Evolutionary conservation across 331 rosid genomes (phyloP), one percentile per base, ranked within the genome.

Genomic region (Saraca asoca): DNA sequence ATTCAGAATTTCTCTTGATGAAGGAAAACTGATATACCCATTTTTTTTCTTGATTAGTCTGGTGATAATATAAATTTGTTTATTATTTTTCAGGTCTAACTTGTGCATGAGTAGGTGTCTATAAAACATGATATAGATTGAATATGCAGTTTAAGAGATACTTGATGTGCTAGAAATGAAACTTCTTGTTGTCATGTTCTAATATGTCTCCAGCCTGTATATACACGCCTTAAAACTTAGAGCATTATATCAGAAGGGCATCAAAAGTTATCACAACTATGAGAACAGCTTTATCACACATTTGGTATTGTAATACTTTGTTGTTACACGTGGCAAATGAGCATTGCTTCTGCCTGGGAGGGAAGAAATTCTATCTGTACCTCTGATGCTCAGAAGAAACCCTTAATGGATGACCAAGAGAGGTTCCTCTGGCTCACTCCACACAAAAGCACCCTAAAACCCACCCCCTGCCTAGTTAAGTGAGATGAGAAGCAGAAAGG

Each of bases 1-100:
- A 11, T 67, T 53, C 33, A n/a, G 9, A 48, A 61, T 63, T 33
- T 53, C 38, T 61, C 55, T 19, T 64, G 68, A 43, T 29, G 18
- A 39, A 64, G 24, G 29, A 55, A 54, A 31, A 5, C 31, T n/a
- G 24, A 8, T 46, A 51, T 7, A 31, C 33, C 44, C n/a, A n/a
- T n/a, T 31, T 52, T 39, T 46, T n/a, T 42, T 46, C 5, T 46
- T 46, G 5, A 46, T 13, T 5, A 13, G 2, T 13, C 7, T 13
- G 9, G 16, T 24, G 49, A 24, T 34, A 44, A 62, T n/a, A 31
- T 50, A 35, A 13, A 14, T 50, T 51, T 39, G 45, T 49, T 44
- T 57, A 35, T 14, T 7, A 56, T 16, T 46, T 61, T 65, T 57
- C 31, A 9, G 12, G 46, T 38, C 34, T 7, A 51, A 61, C 24